Conservation (phyloP, 2,329 filamentous ascomycete genomes). For the Aspergillus transmontanensis region DNA sequence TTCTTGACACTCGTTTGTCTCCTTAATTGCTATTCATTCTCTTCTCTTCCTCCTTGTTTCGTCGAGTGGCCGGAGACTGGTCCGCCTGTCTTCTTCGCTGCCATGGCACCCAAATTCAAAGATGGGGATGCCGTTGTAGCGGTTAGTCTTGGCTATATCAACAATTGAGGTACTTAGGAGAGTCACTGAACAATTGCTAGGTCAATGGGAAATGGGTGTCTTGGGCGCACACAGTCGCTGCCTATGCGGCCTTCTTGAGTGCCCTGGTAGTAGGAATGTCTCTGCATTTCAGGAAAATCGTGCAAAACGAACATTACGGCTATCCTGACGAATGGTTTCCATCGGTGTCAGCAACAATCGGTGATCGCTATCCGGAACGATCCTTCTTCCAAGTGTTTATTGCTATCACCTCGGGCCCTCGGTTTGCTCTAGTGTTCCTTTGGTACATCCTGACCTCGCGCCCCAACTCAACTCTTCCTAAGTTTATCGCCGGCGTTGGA, state of each 20-base stretch:
- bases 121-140: conserved; percentile 65
- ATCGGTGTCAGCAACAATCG: conserved; percentile 94
- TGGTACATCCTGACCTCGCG: conserved; percentile 88
- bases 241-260: conserved; percentile 82
- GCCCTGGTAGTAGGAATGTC: conserved; percentile 78
- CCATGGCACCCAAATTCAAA: conserved; percentile 64
- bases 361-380: conserved; percentile 93
- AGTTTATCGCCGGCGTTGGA: conserved; percentile 77
- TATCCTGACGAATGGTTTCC: conserved; percentile 97
- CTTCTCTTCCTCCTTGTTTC: conserved; percentile 13
- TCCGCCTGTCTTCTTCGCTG: conserved; percentile 28
- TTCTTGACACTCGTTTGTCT: conserved; percentile 28
- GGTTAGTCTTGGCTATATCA: conserved; percentile 44
- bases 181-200: conserved; percentile 42
- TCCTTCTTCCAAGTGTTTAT: conserved; percentile 98
- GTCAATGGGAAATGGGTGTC: conserved; percentile 89
- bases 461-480: conserved; percentile 74
- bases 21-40: conserved; percentile 21
- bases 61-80: conserved; percentile 18
- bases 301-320: conserved; percentile 93
- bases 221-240: conserved; percentile 80
- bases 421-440: conserved; percentile 85
- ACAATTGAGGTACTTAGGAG: not conserved
- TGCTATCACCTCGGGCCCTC: conserved; percentile 89
- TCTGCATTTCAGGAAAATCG: conserved; percentile 95